phyloP scores from a whole-genome alignment of 2,329 filamentous ascomycete species.

The Clarireedia sp. region DNA sequence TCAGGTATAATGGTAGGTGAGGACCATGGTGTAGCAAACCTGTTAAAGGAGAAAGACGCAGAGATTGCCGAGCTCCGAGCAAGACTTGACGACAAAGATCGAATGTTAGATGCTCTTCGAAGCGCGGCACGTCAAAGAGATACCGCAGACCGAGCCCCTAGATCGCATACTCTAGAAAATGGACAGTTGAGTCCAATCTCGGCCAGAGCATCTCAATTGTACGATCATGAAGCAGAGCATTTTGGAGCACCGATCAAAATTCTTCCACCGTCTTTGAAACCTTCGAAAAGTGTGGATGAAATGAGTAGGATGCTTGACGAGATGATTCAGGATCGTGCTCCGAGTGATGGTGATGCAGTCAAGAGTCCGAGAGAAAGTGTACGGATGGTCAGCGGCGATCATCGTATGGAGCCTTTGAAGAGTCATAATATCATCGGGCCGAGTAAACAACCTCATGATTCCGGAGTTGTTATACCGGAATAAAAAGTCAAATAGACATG shows the following conservation, averaged over 20 bases:
- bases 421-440: background rate
- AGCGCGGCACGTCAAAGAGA: constrained; percentile 82
- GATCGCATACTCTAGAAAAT: constrained; percentile 18
- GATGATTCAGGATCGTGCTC: constrained; percentile 87
- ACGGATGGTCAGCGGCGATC: constrained; percentile 42
- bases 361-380: constrained; percentile 61
- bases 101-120: constrained; percentile 81
- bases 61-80: constrained; percentile 89
- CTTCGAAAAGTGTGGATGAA: constrained; percentile 68
- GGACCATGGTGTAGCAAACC: constrained; percentile 63
- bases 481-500: background rate
- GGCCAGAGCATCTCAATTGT: constrained; percentile 23
- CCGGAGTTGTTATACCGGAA: constrained; percentile 3
- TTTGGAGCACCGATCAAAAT: constrained; percentile 10
- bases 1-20: constrained; percentile 66
- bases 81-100: constrained; percentile 86
- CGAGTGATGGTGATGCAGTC: constrained; percentile 58
- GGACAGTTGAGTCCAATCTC: constrained; percentile 27
- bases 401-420: constrained; percentile 6
- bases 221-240: constrained; percentile 15
- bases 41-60: constrained; percentile 80
- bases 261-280: constrained; percentile 17
- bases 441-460: constrained; percentile 2
- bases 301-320: constrained; percentile 91
- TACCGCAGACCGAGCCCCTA: constrained; percentile 52